Base-by-base conservation (phyloP, 2,329 filamentous ascomycete species). In the Alternaria sp. region DNA sequence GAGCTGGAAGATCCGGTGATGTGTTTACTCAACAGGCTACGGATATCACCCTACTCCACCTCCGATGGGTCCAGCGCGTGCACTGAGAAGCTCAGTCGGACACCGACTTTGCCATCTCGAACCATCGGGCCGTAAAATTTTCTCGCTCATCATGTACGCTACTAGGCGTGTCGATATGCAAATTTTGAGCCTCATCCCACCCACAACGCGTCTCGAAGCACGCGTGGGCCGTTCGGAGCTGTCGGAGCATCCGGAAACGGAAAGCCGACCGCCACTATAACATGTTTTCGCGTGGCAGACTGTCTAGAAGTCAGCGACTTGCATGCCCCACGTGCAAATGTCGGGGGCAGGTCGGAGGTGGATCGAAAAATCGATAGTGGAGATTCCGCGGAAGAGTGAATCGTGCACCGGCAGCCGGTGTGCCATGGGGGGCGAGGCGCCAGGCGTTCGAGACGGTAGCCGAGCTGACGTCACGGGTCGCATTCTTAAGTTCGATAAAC, bases 381-480 rank as follows among this genome's bases (percentile, higher is more conserved):
- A 59, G 47, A 17, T 28, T 8, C 40, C 25, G 30, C 49, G 47
- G 55, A 54, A n/a, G 23, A 25, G 17, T 49, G 47, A 54, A 30
- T 59, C 25, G 56, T 59, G 49, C 56, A 32, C 30, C 13, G 12
- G 30, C 30, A 32, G 36, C 36, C 36, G n/a, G 36, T 40, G 36
- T 40, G 36, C 36, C 56, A 59, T 51, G 60, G 56, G 56, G 45
- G 50, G 40, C 40, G 19, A 54, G 30, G 43, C 21, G 55, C 19
- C n/a, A 23, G 26, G 17, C 28, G 21, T 44, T 32, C 13, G 15
- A 19, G 46, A 44, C 43, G 54, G 7, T 30, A 56, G 51, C 45
- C 47, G 49, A 49, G 8, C 36, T 68, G 65, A 68, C 64, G 64
- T 68, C 64, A 68, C 44, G 10, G 26, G 23, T 19, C 36, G 32